Conservation (phyloP, 2,329 filamentous ascomycete species). For the Tolypocladium paradoxum region DNA sequence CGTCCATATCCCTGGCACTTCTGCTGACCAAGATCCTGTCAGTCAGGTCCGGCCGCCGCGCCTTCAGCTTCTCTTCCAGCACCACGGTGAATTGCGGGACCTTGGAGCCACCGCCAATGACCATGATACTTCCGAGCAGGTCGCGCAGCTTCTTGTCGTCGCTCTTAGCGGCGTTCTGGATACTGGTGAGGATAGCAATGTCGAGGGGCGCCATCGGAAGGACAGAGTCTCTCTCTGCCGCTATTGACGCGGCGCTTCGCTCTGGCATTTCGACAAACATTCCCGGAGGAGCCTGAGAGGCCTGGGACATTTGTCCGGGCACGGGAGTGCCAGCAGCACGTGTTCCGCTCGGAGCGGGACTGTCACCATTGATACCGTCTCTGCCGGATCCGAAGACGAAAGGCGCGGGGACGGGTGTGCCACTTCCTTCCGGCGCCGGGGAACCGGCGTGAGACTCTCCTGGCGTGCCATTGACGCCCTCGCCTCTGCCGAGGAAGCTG, state of each 20-base stretch:
- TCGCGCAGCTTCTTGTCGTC: conserved; percentile 92
- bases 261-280: conserved; percentile 40
- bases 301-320: conserved; percentile 19
- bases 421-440: conserved; percentile 66
- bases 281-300: conserved; percentile 27
- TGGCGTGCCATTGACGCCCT: conserved; percentile 67
- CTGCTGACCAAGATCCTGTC: conserved; percentile 53
- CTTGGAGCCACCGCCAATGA: conserved; percentile 77
- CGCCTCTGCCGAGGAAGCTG: conserved; percentile 55
- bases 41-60: conserved; percentile 47
- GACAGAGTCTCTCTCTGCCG: conserved; percentile 65
- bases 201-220: conserved; percentile 79
- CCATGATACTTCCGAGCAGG: conserved; percentile 81
- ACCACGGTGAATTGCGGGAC: conserved; percentile 69
- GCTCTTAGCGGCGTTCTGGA: conserved; percentile 73
- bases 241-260: conserved; percentile 42
- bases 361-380: conserved; percentile 34
- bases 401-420: conserved; percentile 52
- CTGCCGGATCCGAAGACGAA: conserved; percentile 43
- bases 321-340: conserved; percentile 37
- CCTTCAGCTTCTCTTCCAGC: conserved; percentile 72
- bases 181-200: conserved; percentile 78
- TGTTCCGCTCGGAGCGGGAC: conserved; percentile 40
- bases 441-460: conserved; percentile 80
- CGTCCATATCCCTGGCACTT: conserved; percentile 86